A percentile compares a stretch with the other conserved stretches of the same genome.
Evolutionary conservation across 2,329 filamentous ascomycete genomes (phyloP).

Genomic region (Amylocarpus encephaloides): DNA sequence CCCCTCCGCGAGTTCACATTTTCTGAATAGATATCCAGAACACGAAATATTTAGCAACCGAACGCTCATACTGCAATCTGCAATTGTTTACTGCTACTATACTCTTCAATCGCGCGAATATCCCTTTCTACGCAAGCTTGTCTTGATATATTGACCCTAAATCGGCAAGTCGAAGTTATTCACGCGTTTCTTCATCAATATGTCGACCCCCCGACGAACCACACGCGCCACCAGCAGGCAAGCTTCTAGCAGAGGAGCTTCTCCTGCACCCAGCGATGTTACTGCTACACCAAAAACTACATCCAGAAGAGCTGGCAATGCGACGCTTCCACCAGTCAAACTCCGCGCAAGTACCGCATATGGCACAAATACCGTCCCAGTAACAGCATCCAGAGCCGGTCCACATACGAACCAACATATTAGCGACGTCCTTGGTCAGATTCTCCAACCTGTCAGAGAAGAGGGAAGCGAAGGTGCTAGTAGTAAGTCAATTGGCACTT

Average conservation of each 20-base stretch:
- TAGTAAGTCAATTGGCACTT: constrained; percentile 1
- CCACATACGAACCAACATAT: constrained; percentile 15
- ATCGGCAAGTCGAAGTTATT: background rate
- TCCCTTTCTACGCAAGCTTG: background rate
- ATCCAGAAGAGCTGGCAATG: constrained; percentile 13
- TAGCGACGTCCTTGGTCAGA: constrained; percentile 12
- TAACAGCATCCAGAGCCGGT: constrained; percentile 8
- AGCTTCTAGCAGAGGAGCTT: constrained; percentile 17
- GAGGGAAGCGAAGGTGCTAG: constrained; percentile 1
- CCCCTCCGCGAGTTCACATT: too few species aligned
- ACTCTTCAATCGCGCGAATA: background rate
- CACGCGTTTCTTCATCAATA: constrained; percentile 3
- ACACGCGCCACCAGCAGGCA: constrained; percentile 23
- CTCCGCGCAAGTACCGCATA: constrained; percentile 24
- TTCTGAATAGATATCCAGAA: too few species aligned
- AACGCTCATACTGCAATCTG: too few species aligned
- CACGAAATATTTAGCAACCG: too few species aligned
- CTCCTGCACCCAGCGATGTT: constrained; percentile 14
- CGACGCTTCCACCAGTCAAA: constrained; percentile 18
- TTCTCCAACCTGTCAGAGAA: constrained; percentile 18
- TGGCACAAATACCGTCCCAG: constrained; percentile 22
- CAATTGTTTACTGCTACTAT: background rate
- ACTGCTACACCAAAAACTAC: constrained; percentile 14
- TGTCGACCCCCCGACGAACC: constrained; percentile 24
- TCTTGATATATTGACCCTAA: background rate